Base-by-base conservation (phyloP, 306 rosid genomes). In the Aeschynomene evenia region DNA sequence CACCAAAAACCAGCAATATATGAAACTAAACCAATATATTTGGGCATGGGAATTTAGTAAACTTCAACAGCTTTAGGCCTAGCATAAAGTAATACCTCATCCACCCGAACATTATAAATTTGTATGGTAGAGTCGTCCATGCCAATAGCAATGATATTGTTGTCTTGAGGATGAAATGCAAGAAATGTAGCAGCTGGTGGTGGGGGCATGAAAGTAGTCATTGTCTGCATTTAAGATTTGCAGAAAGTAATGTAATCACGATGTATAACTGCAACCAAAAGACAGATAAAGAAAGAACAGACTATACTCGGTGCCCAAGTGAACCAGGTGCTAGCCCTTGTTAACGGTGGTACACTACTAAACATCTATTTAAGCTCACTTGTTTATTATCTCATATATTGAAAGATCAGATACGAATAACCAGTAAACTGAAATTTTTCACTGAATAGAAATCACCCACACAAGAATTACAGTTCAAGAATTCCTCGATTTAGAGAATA, bases 141-240 rank as follows among this genome's bases (percentile, higher is more conserved):
- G 82, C 99, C 99, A 70, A 95, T 91, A 52, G 99, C 99, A 73
- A 95, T 91, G 52, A 95, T 89, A 83, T 95, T 95, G 79, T 95
- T 95, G 83, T 95, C 99, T 79, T 91, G 97, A 55, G 99, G 99
- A 81, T 95, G 99, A 81, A 95, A 95, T 24, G 97, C 99, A 73
- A 95, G 89, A 83, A 86, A 91, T 63, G 99, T 95, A 55, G 99
- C 99, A 67, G 95, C 99, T 45, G 99, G 99, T 29, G 99, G 99
- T 9, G 99, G 97, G 11, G 97, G 87, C 99, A 95, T 95, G 77
- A 95, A 95, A 57, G 97, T 91, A 57, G 99, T 95, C 99, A 95
- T 95, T 48, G 96, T 95, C 99, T 95, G 92, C 85, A 82, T 58
- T 52, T 53, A 68, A 39, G 43, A 57, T 40, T 74, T 66, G 53